A percentile compares a stretch with the other conserved stretches of the same genome.
Evolutionary conservation across 2,329 filamentous ascomycete genomes (phyloP).

Genomic region (Thelonectria rubi): DNA sequence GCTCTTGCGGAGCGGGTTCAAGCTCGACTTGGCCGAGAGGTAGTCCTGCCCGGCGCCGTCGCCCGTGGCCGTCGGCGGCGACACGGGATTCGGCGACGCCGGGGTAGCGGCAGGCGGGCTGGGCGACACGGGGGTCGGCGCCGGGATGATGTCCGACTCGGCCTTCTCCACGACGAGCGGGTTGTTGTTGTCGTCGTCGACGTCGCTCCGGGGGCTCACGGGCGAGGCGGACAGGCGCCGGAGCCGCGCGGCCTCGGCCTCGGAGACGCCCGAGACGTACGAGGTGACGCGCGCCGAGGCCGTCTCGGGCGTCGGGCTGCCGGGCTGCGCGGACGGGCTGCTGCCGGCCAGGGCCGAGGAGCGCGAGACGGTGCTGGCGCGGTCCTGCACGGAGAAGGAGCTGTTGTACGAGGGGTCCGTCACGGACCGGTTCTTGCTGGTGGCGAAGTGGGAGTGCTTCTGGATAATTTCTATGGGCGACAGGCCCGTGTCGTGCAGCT

Average conservation of each 20-base stretch:
- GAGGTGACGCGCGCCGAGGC: slow-evolving; percentile 32
- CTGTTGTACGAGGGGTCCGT: slow-evolving; percentile 39
- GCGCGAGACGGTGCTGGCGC: slow-evolving; percentile 43
- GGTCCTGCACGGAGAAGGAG: slow-evolving; percentile 39
- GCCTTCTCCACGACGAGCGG: slow-evolving; percentile 20
- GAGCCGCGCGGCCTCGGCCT: slow-evolving; percentile 34
- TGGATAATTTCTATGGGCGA: slow-evolving; percentile 52
- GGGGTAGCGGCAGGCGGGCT: slow-evolving; percentile 5
- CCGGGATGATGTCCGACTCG: slow-evolving; percentile 25
- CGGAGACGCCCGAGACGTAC: slow-evolving; percentile 36
- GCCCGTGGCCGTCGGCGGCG: slow-evolving; percentile 43
- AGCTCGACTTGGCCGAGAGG: slow-evolving; percentile 37
- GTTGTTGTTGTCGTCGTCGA: slow-evolving; percentile 6
- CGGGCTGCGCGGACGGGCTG: slow-evolving; percentile 9
- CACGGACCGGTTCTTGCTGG: slow-evolving; percentile 26
- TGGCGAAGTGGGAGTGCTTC: slow-evolving; percentile 42
- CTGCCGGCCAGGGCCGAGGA: slow-evolving; percentile 35
- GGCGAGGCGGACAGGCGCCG: slow-evolving; percentile 29
- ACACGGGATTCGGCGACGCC: slow-evolving; percentile 31
- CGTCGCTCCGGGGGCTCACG: slow-evolving; percentile 34
- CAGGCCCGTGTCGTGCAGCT: slow-evolving; percentile 57
- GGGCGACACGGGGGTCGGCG: slow-evolving; percentile 10
- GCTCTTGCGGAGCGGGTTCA: slow-evolving; percentile 49
- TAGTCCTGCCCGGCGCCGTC: slow-evolving; percentile 43
- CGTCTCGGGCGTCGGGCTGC: slow-evolving; percentile 29